Conservation (phyloP, 352 stramenopile genomes). For the Globisporangium paddicum region DNA sequence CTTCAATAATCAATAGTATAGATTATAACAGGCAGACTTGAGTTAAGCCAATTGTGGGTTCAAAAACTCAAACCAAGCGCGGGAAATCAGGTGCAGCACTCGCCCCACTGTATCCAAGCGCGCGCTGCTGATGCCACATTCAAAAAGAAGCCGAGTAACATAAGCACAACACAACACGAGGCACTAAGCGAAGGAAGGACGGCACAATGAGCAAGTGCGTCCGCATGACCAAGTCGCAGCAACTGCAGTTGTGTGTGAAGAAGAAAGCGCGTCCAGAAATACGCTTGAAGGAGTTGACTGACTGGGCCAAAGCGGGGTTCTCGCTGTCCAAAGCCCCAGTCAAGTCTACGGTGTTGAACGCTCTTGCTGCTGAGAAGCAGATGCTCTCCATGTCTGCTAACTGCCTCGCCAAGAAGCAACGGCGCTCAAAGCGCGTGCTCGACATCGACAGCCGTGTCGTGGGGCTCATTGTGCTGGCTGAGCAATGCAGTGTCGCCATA, state of each 20-base stretch:
- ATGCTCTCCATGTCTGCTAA: neutral
- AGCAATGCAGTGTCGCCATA: neutral
- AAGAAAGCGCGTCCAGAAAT: neutral
- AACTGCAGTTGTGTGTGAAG: neutral
- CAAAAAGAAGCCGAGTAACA: neutral
- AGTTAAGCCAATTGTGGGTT: neutral
- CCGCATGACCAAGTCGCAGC: neutral
- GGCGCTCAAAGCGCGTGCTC: neutral
- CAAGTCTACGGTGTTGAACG: neutral
- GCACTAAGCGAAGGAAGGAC: neutral
- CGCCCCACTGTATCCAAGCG: neutral
- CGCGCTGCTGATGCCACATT: neutral
- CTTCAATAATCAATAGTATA: neutral
- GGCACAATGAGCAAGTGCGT: neutral
- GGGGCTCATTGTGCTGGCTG: neutral
- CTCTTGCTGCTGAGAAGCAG: neutral
- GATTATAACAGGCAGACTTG: neutral
- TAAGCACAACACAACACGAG: neutral
- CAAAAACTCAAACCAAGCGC: neutral
- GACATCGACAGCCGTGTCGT: neutral
- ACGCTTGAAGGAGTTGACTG: neutral
- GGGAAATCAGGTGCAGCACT: neutral
- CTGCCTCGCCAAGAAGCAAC: neutral
- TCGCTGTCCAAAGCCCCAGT: neutral
- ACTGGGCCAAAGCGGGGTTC: neutral